These are phyloP conservation scores for Fraxinus cuspidata DNA, from an alignment of 257 asterid species.

Conservation along the genomic window DNA sequence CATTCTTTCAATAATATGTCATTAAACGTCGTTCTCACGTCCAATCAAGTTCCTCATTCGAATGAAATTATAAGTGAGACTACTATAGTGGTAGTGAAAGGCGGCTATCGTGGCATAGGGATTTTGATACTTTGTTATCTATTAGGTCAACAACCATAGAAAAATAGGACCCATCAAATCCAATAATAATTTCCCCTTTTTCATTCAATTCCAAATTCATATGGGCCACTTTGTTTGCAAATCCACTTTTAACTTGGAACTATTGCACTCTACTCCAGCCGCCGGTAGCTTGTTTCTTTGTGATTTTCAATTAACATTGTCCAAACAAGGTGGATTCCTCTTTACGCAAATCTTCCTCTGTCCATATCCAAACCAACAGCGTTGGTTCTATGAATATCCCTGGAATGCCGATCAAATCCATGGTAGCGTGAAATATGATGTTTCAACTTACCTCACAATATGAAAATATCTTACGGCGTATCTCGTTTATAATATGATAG, in stretches of 20 bases:
- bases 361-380: constrained; percentile 6
- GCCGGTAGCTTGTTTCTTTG: not conserved
- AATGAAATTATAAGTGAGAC: too few species aligned
- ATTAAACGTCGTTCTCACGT: too few species aligned
- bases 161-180: not conserved
- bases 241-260: not conserved
- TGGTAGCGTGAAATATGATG: not conserved
- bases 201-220: not conserved
- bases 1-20: too few species aligned
- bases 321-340: not conserved
- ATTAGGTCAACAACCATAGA: not conserved
- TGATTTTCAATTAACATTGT: not conserved
- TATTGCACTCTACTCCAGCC: not conserved
- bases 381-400: not conserved
- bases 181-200: not conserved
- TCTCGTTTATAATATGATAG: too few species aligned
- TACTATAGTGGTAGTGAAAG: not conserved
- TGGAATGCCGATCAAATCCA: not conserved
- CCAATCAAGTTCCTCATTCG: too few species aligned
- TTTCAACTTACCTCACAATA: not conserved
- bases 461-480: not conserved
- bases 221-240: not conserved
- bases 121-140: not conserved
- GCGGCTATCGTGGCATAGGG: not conserved
- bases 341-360: not conserved